Evolutionary conservation across 129 eudicot species (phyloP).

Genomic region (Dittrichia graveolens): DNA sequence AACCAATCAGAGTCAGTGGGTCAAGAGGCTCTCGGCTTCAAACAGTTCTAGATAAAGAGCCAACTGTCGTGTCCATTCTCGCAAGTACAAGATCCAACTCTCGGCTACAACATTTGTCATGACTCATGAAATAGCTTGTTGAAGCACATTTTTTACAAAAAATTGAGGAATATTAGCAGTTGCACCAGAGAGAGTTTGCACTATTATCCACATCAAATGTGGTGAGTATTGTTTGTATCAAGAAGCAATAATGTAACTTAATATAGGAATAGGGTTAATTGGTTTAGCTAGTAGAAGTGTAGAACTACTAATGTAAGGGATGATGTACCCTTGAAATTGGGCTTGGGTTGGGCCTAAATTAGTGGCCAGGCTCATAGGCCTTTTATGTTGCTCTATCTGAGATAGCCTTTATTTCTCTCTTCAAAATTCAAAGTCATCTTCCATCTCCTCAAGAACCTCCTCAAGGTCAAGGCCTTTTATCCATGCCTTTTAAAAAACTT

Average conservation of each 20-base stretch:
- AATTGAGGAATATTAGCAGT: neutral
- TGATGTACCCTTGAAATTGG: too few species aligned
- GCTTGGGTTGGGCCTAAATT: too few species aligned
- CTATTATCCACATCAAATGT: conserved; percentile 9
- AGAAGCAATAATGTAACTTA: conserved; percentile 2
- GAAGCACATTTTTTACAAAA: neutral
- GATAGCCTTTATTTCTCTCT: too few species aligned
- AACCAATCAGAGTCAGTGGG: conserved; percentile 67
- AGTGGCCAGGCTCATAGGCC: too few species aligned
- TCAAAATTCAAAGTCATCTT: too few species aligned
- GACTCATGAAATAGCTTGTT: neutral
- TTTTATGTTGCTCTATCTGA: too few species aligned
- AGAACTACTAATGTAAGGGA: too few species aligned
- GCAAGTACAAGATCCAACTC: too few species aligned
- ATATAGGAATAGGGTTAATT: conserved; percentile 1
- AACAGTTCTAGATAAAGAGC: conserved; percentile 22
- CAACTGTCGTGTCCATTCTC: neutral
- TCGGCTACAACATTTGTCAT: too few species aligned
- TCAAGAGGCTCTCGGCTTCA: conserved; percentile 49
- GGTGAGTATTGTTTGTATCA: conserved; percentile 12
- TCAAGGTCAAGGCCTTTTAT: too few species aligned
- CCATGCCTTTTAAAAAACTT: too few species aligned
- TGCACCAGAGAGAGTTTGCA: neutral
- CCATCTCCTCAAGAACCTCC: too few species aligned
- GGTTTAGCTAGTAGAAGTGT: neutral